Base-by-base conservation (phyloP, 2,329 filamentous ascomycete genomes). In the Pseudopithomyces maydicus region DNA sequence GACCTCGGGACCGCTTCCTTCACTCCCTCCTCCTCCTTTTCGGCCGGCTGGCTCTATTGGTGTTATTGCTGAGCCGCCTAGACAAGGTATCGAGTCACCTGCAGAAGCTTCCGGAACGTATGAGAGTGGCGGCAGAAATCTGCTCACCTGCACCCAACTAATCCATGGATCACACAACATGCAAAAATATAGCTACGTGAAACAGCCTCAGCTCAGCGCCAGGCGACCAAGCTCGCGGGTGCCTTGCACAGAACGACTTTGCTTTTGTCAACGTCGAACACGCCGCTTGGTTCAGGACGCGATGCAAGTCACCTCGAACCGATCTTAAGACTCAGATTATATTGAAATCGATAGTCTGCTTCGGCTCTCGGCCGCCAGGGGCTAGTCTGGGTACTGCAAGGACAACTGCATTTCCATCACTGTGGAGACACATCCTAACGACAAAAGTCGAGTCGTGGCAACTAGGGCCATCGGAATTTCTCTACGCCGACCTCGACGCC, bases 331-430 rank as follows among this genome's bases (percentile, higher is more conserved):
- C 15, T 41, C 38, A 14, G 14, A 15, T 41, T 14, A 41, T 51
- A 51, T 51, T 51, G 17, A 35, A 51, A 43, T 51, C 48, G 48
- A 51, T 51, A 51, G 48, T 51, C 48, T 42, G n/a, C 23, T 15
- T 43, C 48, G 48, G 48, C 11, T 33, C 17, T 42, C n/a, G 36
- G 48, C 15, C 35, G 48, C 23, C 15, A 12, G 35, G 38, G 48
- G 36, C 48, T 51, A 51, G 48, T 17, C 15, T n/a, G 14, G 15
- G 17, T 42, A 23, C 43, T 50, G 35, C 35, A 50, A 22, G 46
- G 36, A 26, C 35, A 39, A 19, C 46, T 43, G 23, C 48, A 43
- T 32, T 35, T 33, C 23, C 5, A 14, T 43, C 36, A 43, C 38
- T 23, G 48, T 51, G 48, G 48, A 33, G 17, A 43, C 38, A 22